Evolutionary conservation across 108 stramenopile species (phyloP), one percentile per base, ranked within the genome.

Genomic region (Hondaea fermentalgiana): DNA sequence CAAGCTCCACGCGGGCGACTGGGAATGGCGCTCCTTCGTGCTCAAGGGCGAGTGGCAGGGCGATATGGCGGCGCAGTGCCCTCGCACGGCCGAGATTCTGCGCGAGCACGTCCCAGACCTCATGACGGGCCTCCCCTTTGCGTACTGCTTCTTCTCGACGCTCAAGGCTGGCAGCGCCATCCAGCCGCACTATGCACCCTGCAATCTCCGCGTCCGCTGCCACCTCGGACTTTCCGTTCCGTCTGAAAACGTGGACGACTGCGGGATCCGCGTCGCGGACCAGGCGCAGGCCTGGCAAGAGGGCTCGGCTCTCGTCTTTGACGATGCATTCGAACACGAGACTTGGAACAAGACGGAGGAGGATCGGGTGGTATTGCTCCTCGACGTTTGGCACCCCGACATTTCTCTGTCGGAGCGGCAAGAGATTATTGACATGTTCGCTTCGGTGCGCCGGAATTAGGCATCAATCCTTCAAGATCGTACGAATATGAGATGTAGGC

Each of bases 321-420:
- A 99, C 88, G 99, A 99, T 93, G 92, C 95, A 64, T 99, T 95
- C 89, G 96, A 98, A 88, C 99, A 99, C 88, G 95, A 98, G 92
- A 98, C 97, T 5, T 98, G 98, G 98, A 99, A 99, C 91, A 12
- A 23, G 17, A 97, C 96, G 4, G 76, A 83, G 0, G 55, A 89
- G 72, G 91, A 92, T 44, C 87, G 93, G 4, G 93, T 94, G 14
- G 12, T 94, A 55, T 76, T 94, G 45, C 90, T 94, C 55, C 92
- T 94, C 53, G 94, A 94, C 53, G 35, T 93, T 4, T 94, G 94
- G 94, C 93, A 93, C 88, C 92, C 92, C n/a, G 92, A 92, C 19
- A 55, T 90, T 43, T 8, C n/a, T 44, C 21, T 89, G 72, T 90
- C 87, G 69, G 90, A 91, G 91, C 72, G 60, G 12, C 43, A 59